Conservation (phyloP, 169 alveolate species). For the Plasmodium adleri region DNA sequence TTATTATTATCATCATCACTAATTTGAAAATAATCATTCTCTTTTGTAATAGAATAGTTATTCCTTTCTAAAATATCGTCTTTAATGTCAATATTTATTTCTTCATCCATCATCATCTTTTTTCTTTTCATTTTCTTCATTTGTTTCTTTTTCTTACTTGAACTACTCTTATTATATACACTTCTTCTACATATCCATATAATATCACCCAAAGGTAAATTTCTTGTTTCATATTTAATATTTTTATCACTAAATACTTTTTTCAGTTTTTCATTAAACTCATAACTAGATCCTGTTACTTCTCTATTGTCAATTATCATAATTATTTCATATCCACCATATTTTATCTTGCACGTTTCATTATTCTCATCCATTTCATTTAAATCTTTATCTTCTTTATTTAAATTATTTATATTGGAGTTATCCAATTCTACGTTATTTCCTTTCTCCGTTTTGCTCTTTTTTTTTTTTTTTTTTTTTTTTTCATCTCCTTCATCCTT, state of each 20-base stretch:
- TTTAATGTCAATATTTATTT: background rate
- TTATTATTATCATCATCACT: background rate
- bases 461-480: slow-evolving; percentile 1
- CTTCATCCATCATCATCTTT: background rate
- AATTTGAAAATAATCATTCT: too few species aligned
- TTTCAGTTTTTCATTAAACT: slow-evolving; percentile 77
- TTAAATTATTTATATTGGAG: background rate
- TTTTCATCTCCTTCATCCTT: background rate
- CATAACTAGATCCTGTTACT: slow-evolving; percentile 75
- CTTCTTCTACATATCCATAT: slow-evolving; percentile 82
- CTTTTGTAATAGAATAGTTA: too few species aligned
- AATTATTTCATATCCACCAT: slow-evolving; percentile 79
- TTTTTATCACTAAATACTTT: slow-evolving; percentile 68
- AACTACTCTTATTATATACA: slow-evolving; percentile 22
- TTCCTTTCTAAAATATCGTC: background rate
- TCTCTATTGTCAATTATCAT: slow-evolving; percentile 87
- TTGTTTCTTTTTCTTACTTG: background rate
- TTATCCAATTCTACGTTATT: background rate
- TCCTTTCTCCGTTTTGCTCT: background rate
- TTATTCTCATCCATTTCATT: slow-evolving; percentile 1
- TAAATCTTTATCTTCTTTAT: background rate
- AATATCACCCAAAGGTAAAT: slow-evolving; percentile 87
- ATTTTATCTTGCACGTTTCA: slow-evolving; percentile 10
- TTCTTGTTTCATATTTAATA: slow-evolving; percentile 70
- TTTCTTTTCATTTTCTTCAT: slow-evolving; percentile 1